Percentiles rank a stretch among this genome's conserved stretches.
These are phyloP conservation scores for Russula abietina DNA, from an alignment of 768 basidiomycete species.

Conservation along the genomic window DNA sequence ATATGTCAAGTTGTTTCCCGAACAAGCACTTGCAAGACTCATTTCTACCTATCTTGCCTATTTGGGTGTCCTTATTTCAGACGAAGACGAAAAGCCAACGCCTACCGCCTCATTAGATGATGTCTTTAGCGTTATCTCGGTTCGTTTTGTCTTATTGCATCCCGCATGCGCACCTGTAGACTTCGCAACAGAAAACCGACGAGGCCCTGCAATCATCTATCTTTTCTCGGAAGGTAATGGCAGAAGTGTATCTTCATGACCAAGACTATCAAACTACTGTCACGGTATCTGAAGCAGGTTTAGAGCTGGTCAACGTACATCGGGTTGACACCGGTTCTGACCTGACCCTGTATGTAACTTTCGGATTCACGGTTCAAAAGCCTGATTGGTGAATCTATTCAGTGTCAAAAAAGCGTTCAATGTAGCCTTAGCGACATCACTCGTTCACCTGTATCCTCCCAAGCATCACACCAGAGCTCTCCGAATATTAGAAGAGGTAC, in stretches of 20 bases:
- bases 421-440: constrained; percentile 60
- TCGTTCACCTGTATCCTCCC: constrained; percentile 83
- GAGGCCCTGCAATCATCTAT: constrained; percentile 40
- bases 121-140: constrained; percentile 56
- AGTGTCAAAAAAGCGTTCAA: constrained; percentile 69
- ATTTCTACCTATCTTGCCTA: constrained; percentile 67
- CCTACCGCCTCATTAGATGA: constrained; percentile 37
- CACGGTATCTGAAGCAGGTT: constrained; percentile 62
- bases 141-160: constrained; percentile 33
- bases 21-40: constrained; percentile 47
- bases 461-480: constrained; percentile 82
- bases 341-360: constrained; percentile 41
- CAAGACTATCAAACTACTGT: constrained; percentile 70
- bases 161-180: not conserved
- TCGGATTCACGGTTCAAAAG: not conserved
- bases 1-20: constrained; percentile 63
- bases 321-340: constrained; percentile 55
- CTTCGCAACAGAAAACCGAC: constrained; percentile 8
- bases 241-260: constrained; percentile 60
- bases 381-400: constrained; percentile 1
- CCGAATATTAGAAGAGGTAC: constrained; percentile 64
- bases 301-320: constrained; percentile 47
- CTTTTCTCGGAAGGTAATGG: constrained; percentile 59
- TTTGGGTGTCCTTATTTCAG: constrained; percentile 40
- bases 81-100: constrained; percentile 34